Conservation (phyloP, 2,329 filamentous ascomycete species). For the Fusarium beomiforme region DNA sequence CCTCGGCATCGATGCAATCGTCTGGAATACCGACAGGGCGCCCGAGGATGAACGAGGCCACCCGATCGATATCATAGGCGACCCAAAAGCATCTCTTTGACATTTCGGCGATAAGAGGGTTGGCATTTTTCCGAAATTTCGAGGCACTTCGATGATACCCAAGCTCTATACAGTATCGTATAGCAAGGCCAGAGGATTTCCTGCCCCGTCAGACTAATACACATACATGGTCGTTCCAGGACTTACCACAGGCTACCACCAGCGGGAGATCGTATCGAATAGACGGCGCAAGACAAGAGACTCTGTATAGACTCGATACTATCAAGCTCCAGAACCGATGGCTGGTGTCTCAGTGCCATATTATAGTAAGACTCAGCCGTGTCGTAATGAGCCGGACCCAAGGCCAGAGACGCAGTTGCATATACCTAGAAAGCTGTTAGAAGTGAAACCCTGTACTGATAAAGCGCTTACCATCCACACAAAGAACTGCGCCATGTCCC, state of each 20-base stretch:
- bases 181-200: conserved; percentile 27
- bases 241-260: conserved; percentile 29
- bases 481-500: conserved; percentile 28
- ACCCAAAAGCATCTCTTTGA: conserved; percentile 33
- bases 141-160: conserved; percentile 28
- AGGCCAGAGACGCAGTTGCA: conserved; percentile 24
- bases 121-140: conserved; percentile 26
- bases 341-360: conserved; percentile 28
- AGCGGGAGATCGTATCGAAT: conserved; percentile 25
- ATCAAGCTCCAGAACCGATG: conserved; percentile 16
- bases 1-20: conserved; percentile 30
- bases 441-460: accelerated
- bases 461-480: conserved; percentile 21
- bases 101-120: conserved; percentile 29
- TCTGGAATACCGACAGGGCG: conserved; percentile 28
- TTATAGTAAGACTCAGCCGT: conserved; percentile 32
- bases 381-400: conserved; percentile 25
- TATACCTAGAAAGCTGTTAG: conserved; percentile 4
- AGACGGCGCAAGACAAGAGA: conserved; percentile 18
- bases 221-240: too few relatives aligned
- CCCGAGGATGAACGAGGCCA: conserved; percentile 26
- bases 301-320: conserved; percentile 30
- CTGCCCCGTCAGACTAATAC: neutral
- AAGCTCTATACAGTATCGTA: conserved; percentile 25
- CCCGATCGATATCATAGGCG: conserved; percentile 28